Evolutionary conservation across 345 rosid genomes (phyloP), one percentile per base, ranked within the genome.

Genomic region (Moricandia arvensis): DNA sequence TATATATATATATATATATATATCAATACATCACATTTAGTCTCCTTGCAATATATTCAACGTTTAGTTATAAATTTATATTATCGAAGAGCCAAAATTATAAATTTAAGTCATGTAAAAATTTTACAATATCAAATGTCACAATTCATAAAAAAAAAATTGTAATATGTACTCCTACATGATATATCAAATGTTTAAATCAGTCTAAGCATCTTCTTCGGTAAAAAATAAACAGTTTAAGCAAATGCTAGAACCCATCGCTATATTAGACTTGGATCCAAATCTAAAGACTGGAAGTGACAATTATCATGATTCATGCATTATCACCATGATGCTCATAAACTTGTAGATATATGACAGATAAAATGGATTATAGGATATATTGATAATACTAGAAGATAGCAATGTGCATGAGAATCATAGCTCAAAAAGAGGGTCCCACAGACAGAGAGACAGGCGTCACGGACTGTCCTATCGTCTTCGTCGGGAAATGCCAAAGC

Each of bases 381-480:
- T 1, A 27, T 45, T 45, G 53, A 45, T 45, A 13, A 45, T 45
- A n/a, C n/a, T n/a, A 45, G 7, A 45, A n/a, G 53, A 45, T 45
- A 58, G 43, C 69, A 51, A 78, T 62, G 67, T 74, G 72, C 78
- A 79, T 81, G 81, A 74, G 72, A 81, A 72, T 81, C 83, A 75
- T 58, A 70, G 79, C 65, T 55, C 7, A 33, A 53, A 63, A 38
- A 31, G n/a, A 8, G 68, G 84, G 82, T 26, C 75, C 84, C 59
- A 71, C 82, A 49, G 63, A 68, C 82, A 72, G 75, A 66, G 80
- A 63, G 81, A 83, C 88, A 83, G 87, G 83, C 59, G 84, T 87
- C 91, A 86, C 91, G 91, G 91, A 83, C 87, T 73, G 85, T 86
- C 85, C 87, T 84, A 70, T 82, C 82, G 69, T 51, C 66, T 68